Conservation (phyloP, 495 filamentous ascomycete genomes). For the Letharia lupina region DNA sequence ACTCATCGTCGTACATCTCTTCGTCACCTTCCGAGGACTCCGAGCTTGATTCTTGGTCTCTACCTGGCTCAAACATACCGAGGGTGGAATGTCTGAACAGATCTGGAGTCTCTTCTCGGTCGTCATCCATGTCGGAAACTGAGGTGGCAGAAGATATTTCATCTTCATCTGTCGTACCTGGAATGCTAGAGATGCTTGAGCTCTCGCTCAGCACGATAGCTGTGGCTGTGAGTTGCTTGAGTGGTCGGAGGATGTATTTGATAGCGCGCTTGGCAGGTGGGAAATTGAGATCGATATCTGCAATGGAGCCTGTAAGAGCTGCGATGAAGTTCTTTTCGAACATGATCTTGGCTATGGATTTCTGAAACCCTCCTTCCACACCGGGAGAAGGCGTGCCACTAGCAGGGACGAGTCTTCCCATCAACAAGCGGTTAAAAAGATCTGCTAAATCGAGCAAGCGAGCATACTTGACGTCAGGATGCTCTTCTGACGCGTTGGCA, state of each 20-base stretch:
- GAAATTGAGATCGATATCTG: constrained; percentile 92
- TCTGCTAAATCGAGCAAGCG: constrained; percentile 79
- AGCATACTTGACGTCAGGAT: constrained; percentile 79
- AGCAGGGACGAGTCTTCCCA: constrained; percentile 56
- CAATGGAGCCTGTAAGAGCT: constrained; percentile 80
- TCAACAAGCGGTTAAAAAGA: constrained; percentile 86
- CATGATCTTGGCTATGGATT: constrained; percentile 86
- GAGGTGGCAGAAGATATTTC: constrained; percentile 88
- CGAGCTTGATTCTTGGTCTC: constrained; percentile 62
- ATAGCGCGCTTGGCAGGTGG: constrained; percentile 86
- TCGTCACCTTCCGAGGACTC: constrained; percentile 64
- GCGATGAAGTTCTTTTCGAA: constrained; percentile 94
- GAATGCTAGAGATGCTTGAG: constrained; percentile 58
- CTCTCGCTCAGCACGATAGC: constrained; percentile 73
- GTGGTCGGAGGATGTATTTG: constrained; percentile 87
- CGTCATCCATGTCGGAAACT: constrained; percentile 75
- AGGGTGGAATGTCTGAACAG: constrained; percentile 93
- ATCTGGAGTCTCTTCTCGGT: constrained; percentile 93
- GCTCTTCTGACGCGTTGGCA: constrained; percentile 66
- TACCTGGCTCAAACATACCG: constrained; percentile 82
- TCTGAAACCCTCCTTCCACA: constrained; percentile 43
- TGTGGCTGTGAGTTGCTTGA: constrained; percentile 80
- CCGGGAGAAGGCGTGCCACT: constrained; percentile 32
- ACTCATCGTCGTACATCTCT: constrained; percentile 75
- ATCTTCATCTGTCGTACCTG: constrained; percentile 65